A percentile compares a stretch with the other conserved stretches of the same genome.
phyloP scores from a whole-genome alignment of 768 basidiomycete species.

The Pulveroboletus sp. region DNA sequence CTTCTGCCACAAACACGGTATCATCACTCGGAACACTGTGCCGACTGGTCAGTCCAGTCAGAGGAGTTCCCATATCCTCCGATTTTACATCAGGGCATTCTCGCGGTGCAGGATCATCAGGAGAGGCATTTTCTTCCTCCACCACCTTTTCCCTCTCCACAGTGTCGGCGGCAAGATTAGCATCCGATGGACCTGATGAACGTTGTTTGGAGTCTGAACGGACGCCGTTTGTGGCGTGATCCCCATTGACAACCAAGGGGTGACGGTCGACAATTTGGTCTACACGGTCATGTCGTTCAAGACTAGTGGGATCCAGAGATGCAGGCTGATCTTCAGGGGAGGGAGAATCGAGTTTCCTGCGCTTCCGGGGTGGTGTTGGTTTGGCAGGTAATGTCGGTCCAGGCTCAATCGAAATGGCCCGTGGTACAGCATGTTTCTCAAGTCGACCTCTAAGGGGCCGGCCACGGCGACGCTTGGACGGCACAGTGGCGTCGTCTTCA shows the following conservation, averaged over 20 bases:
- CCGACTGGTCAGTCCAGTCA: conserved; percentile 46
- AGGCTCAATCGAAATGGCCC: conserved; percentile 6
- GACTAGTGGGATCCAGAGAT: conserved; percentile 3
- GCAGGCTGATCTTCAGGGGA: conserved; percentile 19
- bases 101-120: conserved; percentile 1
- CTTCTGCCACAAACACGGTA: conserved; percentile 43
- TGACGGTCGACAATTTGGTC: conserved; percentile 5
- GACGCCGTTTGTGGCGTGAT: conserved; percentile 17
- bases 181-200: not conserved
- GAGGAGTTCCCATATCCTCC: conserved; percentile 54
- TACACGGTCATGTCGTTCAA: conserved; percentile 1
- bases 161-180: not conserved
- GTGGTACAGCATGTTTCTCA: conserved; percentile 1
- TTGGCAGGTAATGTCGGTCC: conserved; percentile 14
- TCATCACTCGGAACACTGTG: conserved; percentile 61
- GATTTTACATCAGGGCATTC: conserved; percentile 40
- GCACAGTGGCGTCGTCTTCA: conserved; percentile 5
- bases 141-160: not conserved
- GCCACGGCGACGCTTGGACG: conserved; percentile 33
- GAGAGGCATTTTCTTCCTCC: not conserved
- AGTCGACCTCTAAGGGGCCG: conserved; percentile 29
- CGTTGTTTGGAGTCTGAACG: conserved; percentile 1
- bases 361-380: conserved; percentile 39
- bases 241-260: conserved; percentile 14
- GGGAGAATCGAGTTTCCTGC: conserved; percentile 42